These are phyloP conservation scores for Geotrichum australiense DNA, from an alignment of 1,139 yeast species.

Conservation along the genomic window DNA sequence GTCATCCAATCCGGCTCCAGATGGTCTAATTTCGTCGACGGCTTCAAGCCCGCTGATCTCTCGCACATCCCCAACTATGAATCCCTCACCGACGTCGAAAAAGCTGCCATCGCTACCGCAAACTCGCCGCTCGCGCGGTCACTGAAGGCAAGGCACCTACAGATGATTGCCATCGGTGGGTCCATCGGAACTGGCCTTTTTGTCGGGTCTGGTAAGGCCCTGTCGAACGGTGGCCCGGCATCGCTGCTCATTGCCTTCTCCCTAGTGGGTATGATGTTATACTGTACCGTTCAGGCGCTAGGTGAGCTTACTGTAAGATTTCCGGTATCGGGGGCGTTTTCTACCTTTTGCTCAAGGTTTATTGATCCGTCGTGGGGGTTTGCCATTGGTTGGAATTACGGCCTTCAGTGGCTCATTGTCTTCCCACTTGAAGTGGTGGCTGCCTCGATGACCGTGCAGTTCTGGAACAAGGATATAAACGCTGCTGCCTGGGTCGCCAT, in stretches of 20 bases:
- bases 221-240: constrained; percentile 70
- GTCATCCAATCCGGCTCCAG: constrained; percentile 22
- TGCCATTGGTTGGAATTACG: constrained; percentile 78
- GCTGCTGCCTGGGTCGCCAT: constrained; percentile 62
- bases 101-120: constrained; percentile 29
- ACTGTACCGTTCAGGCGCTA: constrained; percentile 49
- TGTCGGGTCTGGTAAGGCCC: constrained; percentile 67
- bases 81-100: constrained; percentile 25
- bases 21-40: constrained; percentile 27
- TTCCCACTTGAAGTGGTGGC: constrained; percentile 72
- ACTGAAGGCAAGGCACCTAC: constrained; percentile 45
- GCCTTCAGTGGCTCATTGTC: constrained; percentile 67
- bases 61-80: constrained; percentile 19
- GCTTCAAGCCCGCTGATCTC: constrained; percentile 27
- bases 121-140: constrained; percentile 38
- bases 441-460: constrained; percentile 61
- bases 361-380: constrained; percentile 65
- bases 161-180: constrained; percentile 77
- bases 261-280: constrained; percentile 39
- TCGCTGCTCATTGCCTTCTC: constrained; percentile 52
- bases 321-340: constrained; percentile 57
- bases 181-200: constrained; percentile 76
- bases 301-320: constrained; percentile 57
- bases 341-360: constrained; percentile 49
- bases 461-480: constrained; percentile 51